Conservation (phyloP, 1,139 yeast species). For the Zygosaccharomyces pseudobailii region DNA sequence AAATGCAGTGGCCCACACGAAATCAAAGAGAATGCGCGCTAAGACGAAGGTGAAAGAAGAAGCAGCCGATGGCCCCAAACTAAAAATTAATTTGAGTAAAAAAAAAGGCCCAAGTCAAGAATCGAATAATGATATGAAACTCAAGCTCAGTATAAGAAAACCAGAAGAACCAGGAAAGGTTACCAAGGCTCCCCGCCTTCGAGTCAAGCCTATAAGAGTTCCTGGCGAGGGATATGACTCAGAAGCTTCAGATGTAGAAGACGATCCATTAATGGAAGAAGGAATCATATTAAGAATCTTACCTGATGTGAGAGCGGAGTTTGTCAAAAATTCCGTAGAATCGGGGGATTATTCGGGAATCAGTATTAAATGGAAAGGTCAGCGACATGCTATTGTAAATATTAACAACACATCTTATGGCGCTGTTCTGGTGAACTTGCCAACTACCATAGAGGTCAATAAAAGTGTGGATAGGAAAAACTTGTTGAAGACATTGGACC, state of each 20-base stretch:
- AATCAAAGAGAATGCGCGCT: conserved; percentile 25
- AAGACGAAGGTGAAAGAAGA: conserved; percentile 21
- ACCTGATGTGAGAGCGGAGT: conserved; percentile 62
- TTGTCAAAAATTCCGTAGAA: conserved; percentile 73
- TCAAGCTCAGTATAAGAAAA: conserved; percentile 32
- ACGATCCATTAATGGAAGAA: conserved; percentile 87
- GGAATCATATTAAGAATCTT: conserved; percentile 76
- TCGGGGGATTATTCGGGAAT: conserved; percentile 74
- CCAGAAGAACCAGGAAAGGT: conserved; percentile 19
- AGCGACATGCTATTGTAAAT: conserved; percentile 66
- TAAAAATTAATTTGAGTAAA: conserved; percentile 34
- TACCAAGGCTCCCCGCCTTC: conserved; percentile 51
- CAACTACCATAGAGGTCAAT: conserved; percentile 81
- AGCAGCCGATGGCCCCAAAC: conserved; percentile 16
- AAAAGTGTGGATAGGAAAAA: conserved; percentile 89
- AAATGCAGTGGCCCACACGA: conserved; percentile 20
- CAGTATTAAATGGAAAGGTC: conserved; percentile 69
- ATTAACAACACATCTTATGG: conserved; percentile 58
- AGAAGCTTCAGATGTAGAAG: conserved; percentile 94
- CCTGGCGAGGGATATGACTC: conserved; percentile 97
- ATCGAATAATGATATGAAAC: conserved; percentile 20
- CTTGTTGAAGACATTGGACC: conserved; percentile 78
- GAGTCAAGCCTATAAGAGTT: conserved; percentile 76
- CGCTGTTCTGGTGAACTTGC: conserved; percentile 83
- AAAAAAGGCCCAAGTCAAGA: conserved; percentile 14